A percentile compares a stretch with the other conserved stretches of the same genome.
These are phyloP conservation scores for Canavalia gladiata DNA, from an alignment of 306 rosid species.

Conservation along the genomic window DNA sequence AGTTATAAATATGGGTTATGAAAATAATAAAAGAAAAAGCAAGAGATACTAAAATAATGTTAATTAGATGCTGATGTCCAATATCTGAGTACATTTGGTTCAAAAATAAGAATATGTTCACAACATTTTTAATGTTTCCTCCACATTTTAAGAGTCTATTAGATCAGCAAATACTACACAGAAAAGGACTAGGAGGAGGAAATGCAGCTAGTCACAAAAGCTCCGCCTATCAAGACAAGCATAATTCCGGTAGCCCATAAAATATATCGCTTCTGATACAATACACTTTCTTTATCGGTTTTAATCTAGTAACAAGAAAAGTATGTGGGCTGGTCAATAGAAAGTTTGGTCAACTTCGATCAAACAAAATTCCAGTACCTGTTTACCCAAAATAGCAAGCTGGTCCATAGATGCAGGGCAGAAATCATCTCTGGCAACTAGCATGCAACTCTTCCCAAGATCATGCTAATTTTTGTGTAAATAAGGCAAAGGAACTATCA, in stretches of 20 bases:
- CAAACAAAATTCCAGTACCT: constrained; percentile 61
- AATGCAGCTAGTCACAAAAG: not conserved
- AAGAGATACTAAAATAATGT: constrained; percentile 4
- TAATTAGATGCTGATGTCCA: constrained; percentile 18
- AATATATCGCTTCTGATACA: constrained; percentile 15
- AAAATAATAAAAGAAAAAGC: constrained; percentile 24
- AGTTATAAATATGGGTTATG: constrained; percentile 39
- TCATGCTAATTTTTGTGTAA: constrained; percentile 35
- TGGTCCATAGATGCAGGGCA: constrained; percentile 96
- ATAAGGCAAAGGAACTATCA: constrained; percentile 21
- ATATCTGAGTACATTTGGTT: constrained; percentile 25
- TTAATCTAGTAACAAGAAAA: constrained; percentile 23
- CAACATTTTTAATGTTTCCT: constrained; percentile 19
- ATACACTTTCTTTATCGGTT: constrained; percentile 23
- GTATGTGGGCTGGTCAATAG: constrained; percentile 5
- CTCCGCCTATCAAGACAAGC: not conserved
- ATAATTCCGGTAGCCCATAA: not conserved
- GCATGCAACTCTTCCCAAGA: constrained; percentile 88
- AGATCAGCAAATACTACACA: not conserved
- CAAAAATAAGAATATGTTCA: not conserved
- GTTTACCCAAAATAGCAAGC: constrained; percentile 84
- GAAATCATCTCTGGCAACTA: constrained; percentile 88
- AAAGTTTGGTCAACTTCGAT: constrained; percentile 15
- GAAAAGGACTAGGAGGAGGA: constrained; percentile 3
- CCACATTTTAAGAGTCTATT: constrained; percentile 5